These are phyloP conservation scores for Penicillium vulpinum DNA, from an alignment of 2,329 filamentous ascomycete species.

Conservation along the genomic window DNA sequence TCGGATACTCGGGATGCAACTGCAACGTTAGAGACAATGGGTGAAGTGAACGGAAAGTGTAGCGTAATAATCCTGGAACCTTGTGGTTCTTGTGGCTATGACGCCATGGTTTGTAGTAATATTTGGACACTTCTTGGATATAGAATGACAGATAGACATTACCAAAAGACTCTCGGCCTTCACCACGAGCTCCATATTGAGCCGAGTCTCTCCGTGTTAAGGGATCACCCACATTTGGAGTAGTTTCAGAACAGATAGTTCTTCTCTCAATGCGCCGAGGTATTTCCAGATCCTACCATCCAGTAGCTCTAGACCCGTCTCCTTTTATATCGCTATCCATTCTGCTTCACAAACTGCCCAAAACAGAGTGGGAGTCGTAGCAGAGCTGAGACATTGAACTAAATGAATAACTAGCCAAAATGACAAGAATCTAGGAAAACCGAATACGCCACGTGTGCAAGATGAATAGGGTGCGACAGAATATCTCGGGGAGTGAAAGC, in stretches of 20 bases:
- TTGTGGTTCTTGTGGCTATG: not conserved
- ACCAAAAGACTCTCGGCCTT: not conserved
- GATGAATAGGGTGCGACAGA: not conserved
- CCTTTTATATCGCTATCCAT: not conserved
- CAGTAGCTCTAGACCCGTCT: not conserved
- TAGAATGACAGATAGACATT: too few relatives aligned
- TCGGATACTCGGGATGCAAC: conserved; percentile 18
- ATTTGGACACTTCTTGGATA: too few relatives aligned
- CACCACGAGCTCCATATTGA: not conserved
- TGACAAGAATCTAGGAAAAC: not conserved
- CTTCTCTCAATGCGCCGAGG: not conserved
- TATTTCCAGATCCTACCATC: not conserved
- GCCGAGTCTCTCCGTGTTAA: not conserved
- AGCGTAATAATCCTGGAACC: conserved; percentile 14
- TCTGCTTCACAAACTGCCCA: conserved; percentile 7
- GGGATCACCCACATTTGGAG: too few relatives aligned
- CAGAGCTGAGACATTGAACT: not conserved
- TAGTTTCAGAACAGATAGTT: too few relatives aligned
- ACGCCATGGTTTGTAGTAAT: conserved; percentile 18
- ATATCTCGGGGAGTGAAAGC: not conserved
- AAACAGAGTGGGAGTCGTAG: conserved; percentile 4
- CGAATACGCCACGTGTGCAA: not conserved
- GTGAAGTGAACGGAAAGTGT: conserved; percentile 19
- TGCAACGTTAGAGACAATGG: conserved; percentile 27
- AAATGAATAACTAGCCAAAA: not conserved